Evolutionary conservation across 2,329 filamentous ascomycete genomes (phyloP), one percentile per base, ranked within the genome.

Genomic region (Cercospora zeina): DNA sequence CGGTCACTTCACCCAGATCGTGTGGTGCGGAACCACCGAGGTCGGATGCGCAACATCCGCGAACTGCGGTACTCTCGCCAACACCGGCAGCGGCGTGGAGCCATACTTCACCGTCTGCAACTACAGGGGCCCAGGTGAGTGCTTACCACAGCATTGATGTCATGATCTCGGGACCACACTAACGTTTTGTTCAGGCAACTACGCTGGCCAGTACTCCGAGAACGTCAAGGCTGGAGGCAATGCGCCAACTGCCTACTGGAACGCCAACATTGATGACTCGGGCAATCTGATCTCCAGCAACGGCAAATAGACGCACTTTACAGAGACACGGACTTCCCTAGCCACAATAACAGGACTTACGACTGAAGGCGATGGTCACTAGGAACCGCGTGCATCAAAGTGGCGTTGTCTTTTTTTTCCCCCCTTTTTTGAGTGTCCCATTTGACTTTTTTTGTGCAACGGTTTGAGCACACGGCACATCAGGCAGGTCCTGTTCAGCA

Each of bases 31-130:
- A 24, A 85, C 87, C 61, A 83, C 77, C 16, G 68, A 80, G 39
- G 79, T 92, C 58, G 89, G 87, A 67, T 93, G 89, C 74, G 81
- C 80, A 56, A 84, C 80, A 36, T 73, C 80, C 56, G 77, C 80
- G 73, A 89, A 88, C 77, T 70, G 75, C 36, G 82, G 76, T 86
- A 80, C 82, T 58, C 74, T 83, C 47, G 73, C 70, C 56, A 79
- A 80, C 65, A 75, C 76, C 51, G 77, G 77, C 56, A 71, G 72
- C 61, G 71, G 73, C 54, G 69, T 78, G 30, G 59, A 81, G 37
- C 78, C 86, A n/a, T 87, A 84, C 78, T 91, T 86, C 81, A 93
- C 89, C 31, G 91, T 96, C 71, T 96, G 91, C 87, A 93, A 96
- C 84, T 96, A 96, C 81, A 80, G 79, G 68, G 83, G 86, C 65